A percentile compares a stretch with the other conserved stretches of the same genome.
Evolutionary conservation across 2,329 filamentous ascomycete genomes (phyloP).

Genomic region (Colletotrichum liaoningense): DNA sequence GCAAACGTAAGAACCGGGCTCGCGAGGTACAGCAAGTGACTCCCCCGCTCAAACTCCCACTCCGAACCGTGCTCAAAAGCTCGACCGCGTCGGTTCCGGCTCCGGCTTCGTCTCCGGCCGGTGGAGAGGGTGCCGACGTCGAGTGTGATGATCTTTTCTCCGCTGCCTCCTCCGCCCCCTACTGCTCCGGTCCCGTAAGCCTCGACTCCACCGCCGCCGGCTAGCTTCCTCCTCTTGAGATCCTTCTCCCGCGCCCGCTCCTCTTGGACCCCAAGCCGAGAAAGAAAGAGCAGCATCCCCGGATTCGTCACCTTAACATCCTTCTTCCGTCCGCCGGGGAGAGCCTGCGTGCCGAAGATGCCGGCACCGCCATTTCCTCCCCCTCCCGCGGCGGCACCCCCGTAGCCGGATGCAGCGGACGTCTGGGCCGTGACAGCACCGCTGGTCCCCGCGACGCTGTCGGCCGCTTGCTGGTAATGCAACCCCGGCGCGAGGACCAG

Average conservation of each 20-base stretch:
- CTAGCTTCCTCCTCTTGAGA: conserved; percentile 43
- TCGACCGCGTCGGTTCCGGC: conserved; percentile 34
- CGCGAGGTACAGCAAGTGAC: conserved; percentile 60
- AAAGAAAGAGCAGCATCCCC: conserved; percentile 56
- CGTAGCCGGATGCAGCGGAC: conserved; percentile 63
- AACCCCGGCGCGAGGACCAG: conserved; percentile 70
- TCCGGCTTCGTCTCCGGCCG: not conserved
- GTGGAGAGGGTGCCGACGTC: conserved; percentile 43
- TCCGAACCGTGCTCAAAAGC: conserved; percentile 42
- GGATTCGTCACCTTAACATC: conserved; percentile 24
- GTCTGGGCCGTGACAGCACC: conserved; percentile 52
- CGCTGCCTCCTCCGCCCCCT: not conserved
- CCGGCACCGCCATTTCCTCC: conserved; percentile 7
- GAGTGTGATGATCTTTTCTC: conserved; percentile 1
- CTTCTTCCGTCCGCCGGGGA: not conserved
- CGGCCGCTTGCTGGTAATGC: conserved; percentile 69
- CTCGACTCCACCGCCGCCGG: conserved; percentile 5
- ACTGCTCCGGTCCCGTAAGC: conserved; percentile 1
- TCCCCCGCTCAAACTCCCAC: conserved; percentile 56
- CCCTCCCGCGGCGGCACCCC: not conserved
- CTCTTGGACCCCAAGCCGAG: not conserved
- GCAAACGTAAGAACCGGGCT: conserved; percentile 58
- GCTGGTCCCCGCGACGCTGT: conserved; percentile 54
- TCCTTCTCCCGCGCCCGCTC: conserved; percentile 47
- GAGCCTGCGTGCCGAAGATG: conserved; percentile 14